Evolutionary conservation across 2,329 filamentous ascomycete genomes (phyloP).

Genomic region (Diaporthe vexans): DNA sequence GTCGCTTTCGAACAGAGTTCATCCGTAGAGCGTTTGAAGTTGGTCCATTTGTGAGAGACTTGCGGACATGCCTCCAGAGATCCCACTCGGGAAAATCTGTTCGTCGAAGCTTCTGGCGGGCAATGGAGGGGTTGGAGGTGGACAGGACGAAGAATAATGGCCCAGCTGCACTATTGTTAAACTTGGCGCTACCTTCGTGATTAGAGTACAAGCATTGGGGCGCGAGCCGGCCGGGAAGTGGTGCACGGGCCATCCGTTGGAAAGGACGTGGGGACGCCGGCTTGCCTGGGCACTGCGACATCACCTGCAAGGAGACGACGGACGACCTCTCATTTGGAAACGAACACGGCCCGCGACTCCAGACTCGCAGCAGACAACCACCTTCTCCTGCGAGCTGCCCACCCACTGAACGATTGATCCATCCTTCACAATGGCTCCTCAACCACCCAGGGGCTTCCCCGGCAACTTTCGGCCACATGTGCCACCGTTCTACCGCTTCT

Average conservation of each 20-base stretch:
- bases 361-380: constrained; percentile 3
- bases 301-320: constrained; percentile 6
- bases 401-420: neutral
- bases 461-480: constrained; percentile 59
- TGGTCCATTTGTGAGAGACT: constrained; percentile 17
- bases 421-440: constrained; percentile 52
- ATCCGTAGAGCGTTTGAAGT: constrained; percentile 12
- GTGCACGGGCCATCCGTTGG: constrained; percentile 1
- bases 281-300: constrained; percentile 6
- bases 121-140: neutral
- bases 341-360: neutral
- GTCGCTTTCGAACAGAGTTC: constrained; percentile 25
- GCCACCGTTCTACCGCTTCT: constrained; percentile 81
- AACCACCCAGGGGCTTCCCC: constrained; percentile 45
- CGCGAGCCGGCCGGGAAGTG: neutral
- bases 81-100: constrained; percentile 8
- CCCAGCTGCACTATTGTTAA: constrained; percentile 8
- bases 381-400: constrained; percentile 1
- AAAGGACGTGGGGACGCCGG: constrained; percentile 7
- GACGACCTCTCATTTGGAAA: constrained; percentile 17
- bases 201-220: neutral
- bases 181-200: neutral
- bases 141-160: constrained; percentile 11
- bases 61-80: constrained; percentile 21
- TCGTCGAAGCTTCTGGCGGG: neutral